Percentiles rank a stretch among this genome's conserved stretches.
Conservation (phyloP, 805 yeast genomes). For the Sugiyamaella mastotermitis region DNA sequence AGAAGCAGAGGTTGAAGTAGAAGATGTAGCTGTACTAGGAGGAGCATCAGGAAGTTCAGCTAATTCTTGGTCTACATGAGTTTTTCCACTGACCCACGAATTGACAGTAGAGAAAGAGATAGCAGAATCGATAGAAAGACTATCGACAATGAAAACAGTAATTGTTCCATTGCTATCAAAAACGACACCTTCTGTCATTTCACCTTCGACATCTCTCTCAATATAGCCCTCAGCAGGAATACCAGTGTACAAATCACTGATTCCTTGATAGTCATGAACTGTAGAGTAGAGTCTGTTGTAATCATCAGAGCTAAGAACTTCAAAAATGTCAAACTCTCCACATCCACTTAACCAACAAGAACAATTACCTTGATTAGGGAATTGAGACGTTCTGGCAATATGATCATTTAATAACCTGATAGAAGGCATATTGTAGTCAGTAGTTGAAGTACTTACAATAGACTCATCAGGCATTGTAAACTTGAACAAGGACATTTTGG, state of each 20-base stretch:
- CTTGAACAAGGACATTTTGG: slow-evolving; percentile 87
- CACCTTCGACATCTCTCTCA: not conserved
- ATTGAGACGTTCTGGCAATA: slow-evolving; percentile 94
- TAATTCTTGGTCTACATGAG: too few species aligned
- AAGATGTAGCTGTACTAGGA: too few species aligned
- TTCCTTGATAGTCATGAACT: slow-evolving; percentile 4
- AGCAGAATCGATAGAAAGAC: not conserved
- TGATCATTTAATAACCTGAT: slow-evolving; percentile 93
- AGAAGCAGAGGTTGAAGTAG: too few species aligned
- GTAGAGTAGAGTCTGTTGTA: slow-evolving; percentile 1
- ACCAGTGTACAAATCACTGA: not conserved
- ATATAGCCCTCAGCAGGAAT: not conserved
- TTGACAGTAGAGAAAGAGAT: slow-evolving; percentile 11
- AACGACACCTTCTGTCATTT: slow-evolving; percentile 5
- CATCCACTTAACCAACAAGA: slow-evolving; percentile 97
- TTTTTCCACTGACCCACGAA: slow-evolving; percentile 17
- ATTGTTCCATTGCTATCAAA: slow-evolving; percentile 7
- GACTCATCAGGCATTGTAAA: slow-evolving; percentile 81
- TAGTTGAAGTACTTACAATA: not conserved
- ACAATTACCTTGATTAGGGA: slow-evolving; percentile 67
- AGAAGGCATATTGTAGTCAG: slow-evolving; percentile 94
- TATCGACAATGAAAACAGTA: slow-evolving; percentile 3
- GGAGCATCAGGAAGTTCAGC: too few species aligned
- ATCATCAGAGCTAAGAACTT: slow-evolving; percentile 29
- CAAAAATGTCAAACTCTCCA: slow-evolving; percentile 96